Base-by-base conservation (phyloP, 129 eudicot species). In the Pulicaria dysenterica region DNA sequence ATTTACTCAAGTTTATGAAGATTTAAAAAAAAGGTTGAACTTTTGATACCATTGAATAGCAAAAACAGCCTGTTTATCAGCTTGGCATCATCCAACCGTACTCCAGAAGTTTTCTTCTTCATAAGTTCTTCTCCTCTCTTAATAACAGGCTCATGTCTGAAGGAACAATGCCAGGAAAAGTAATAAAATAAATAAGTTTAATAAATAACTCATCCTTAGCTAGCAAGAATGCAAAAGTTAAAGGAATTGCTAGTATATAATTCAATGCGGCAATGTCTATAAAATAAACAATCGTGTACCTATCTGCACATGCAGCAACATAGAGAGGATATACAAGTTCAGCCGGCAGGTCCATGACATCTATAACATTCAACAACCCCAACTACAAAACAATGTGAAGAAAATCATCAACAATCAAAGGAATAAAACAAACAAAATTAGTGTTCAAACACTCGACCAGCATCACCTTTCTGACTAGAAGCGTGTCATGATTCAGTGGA, bases 41-140 rank as follows among this genome's bases (percentile, higher is more conserved):
- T 55, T 36, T 76, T 48, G 83, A 50, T 85, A 93, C 98, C 98
- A 75, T 89, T 93, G 75, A 93, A 93, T 67, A 93, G 74, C 38
- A 85, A 69, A 83, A 85, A 93, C 46, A 93, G 82, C 77, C 77
- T 79, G 40, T 84, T 85, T 71, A 89, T 84, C 82, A 93, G 88
- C 74, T 78, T 85, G n/a, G 81, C 39, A 49, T 89, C 88, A 16
- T 93, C 98, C 59, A 93, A 85, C 78, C 89, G 75, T 48, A 84
- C 95, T 70, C 86, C 88, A 78, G 96, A 85, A 53, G 92, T 83
- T 80, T 83, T 91, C 84, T 82, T 92, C 95, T 87, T 93, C 76
- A 89, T 45, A 53, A 89, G 92, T 78, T 87, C 96, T 84, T 93
- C 98, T 49, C 95, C 98, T 86, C 85, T 83, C 79, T 74, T 89